Percentiles rank a stretch among this genome's conserved stretches.
phyloP scores from a whole-genome alignment of 2,329 filamentous ascomycete genomes.

The Helotiales sp. region DNA sequence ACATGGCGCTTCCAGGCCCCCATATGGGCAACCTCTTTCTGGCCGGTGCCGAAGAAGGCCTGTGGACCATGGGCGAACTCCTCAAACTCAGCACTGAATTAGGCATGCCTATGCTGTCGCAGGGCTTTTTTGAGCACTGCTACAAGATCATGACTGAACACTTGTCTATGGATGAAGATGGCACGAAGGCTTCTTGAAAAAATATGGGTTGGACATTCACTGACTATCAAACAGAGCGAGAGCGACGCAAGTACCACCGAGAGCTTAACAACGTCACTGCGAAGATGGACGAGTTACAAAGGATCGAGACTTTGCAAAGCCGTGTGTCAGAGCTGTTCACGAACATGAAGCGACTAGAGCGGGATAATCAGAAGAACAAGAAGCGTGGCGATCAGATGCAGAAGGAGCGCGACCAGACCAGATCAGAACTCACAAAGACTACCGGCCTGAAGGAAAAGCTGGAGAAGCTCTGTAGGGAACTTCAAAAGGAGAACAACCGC shows the following conservation, averaged over 20 bases:
- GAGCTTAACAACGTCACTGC: conserved; percentile 86
- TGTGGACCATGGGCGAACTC: too few species aligned
- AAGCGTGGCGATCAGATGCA: conserved; percentile 91
- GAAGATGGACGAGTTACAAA: conserved; percentile 89
- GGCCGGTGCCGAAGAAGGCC: not conserved
- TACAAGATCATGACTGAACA: too few species aligned
- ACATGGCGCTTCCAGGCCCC: not conserved
- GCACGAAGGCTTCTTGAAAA: not conserved
- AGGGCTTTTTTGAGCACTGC: too few species aligned
- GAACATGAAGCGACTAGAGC: conserved; percentile 93
- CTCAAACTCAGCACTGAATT: too few species aligned
- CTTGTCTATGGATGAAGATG: not conserved
- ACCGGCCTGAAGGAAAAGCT: conserved; percentile 92
- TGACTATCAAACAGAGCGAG: conserved; percentile 63
- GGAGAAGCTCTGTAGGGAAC: conserved; percentile 90
- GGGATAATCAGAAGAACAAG: conserved; percentile 93
- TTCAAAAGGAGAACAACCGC: conserved; percentile 97
- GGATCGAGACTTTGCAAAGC: conserved; percentile 86
- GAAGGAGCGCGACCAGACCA: conserved; percentile 91
- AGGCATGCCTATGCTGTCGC: too few species aligned
- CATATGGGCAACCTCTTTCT: too few species aligned
- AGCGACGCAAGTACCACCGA: conserved; percentile 90
- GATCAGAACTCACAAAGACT: conserved; percentile 87
- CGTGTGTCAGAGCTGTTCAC: conserved; percentile 88
- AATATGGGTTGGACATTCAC: not conserved